Evolutionary conservation across 2,329 filamentous ascomycete species (phyloP).

Genomic region (Chrysoporthe deuterocubensis): DNA sequence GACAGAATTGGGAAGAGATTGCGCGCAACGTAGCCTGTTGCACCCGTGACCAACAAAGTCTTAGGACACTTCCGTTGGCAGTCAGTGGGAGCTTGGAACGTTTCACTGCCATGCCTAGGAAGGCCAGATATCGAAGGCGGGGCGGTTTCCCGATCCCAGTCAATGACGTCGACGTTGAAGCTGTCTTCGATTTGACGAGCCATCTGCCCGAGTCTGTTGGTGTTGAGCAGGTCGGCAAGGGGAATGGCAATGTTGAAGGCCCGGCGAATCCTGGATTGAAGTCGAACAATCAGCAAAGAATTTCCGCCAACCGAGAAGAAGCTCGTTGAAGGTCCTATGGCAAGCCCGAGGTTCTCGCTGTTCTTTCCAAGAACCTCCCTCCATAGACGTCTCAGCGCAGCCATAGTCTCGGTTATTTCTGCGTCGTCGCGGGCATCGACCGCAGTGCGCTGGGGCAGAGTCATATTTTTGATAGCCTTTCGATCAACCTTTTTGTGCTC

Average conservation of each 20-base stretch:
- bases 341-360: background rate
- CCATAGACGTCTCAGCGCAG: background rate
- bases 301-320: constrained; percentile 49
- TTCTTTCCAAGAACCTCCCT: background rate
- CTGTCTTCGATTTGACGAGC: constrained; percentile 36
- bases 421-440: constrained; percentile 16
- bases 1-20: constrained; percentile 44
- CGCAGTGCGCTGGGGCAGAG: constrained; percentile 31
- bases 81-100: no score
- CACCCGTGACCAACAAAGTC: constrained; percentile 41
- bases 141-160: constrained; percentile 2
- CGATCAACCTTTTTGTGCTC: constrained; percentile 41
- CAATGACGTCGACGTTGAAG: constrained; percentile 15
- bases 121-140: constrained; percentile 14
- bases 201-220: constrained; percentile 45
- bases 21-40: constrained; percentile 46
- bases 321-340: constrained; percentile 37
- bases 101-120: background rate
- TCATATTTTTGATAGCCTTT: constrained; percentile 32
- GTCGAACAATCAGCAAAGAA: constrained; percentile 44
- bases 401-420: background rate
- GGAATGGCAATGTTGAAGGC: constrained; percentile 37
- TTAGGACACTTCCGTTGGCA: constrained; percentile 30
- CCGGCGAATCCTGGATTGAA: constrained; percentile 42
- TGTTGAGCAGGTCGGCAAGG: constrained; percentile 42